phyloP scores from a whole-genome alignment of 768 basidiomycete genomes.

The Chiua virens region DNA sequence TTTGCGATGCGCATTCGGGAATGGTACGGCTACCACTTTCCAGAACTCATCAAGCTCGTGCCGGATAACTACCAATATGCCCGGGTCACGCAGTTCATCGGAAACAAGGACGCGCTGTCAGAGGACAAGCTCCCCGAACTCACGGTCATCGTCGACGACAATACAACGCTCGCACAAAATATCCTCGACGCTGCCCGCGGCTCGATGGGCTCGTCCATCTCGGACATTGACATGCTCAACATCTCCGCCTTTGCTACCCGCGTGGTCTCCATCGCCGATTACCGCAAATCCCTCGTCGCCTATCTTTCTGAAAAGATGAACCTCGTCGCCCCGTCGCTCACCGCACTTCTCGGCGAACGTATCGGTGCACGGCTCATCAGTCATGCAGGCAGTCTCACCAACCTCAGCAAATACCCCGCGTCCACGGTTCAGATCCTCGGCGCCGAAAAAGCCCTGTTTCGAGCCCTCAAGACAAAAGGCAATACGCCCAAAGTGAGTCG shows the following conservation, averaged over 20 bases:
- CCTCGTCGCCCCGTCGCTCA: constrained; percentile 90
- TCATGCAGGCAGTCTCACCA: constrained; percentile 95
- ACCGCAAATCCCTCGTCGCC: constrained; percentile 84
- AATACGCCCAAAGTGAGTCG: constrained; percentile 87
- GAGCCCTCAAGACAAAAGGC: constrained; percentile 97
- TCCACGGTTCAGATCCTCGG: constrained; percentile 98
- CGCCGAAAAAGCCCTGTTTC: constrained; percentile 96
- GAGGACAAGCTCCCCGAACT: constrained; percentile 83
- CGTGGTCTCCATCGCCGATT: constrained; percentile 89
- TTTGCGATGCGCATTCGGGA: constrained; percentile 98
- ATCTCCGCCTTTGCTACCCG: constrained; percentile 88
- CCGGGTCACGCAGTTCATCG: constrained; percentile 79
- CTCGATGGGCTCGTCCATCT: constrained; percentile 91
- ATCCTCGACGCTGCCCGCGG: constrained; percentile 92
- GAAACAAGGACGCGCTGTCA: constrained; percentile 78
- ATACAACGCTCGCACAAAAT: constrained; percentile 85
- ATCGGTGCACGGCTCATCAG: constrained; percentile 92
- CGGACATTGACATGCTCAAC: constrained; percentile 94
- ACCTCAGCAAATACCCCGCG: constrained; percentile 96
- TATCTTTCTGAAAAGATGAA: constrained; percentile 98
- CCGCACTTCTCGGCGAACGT: constrained; percentile 87
- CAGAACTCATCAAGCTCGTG: constrained; percentile 90
- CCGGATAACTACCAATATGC: constrained; percentile 96
- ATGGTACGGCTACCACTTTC: constrained; percentile 99
- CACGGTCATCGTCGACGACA: constrained; percentile 77